phyloP scores from a whole-genome alignment of 345 rosid genomes.

The Syzygium grande region DNA sequence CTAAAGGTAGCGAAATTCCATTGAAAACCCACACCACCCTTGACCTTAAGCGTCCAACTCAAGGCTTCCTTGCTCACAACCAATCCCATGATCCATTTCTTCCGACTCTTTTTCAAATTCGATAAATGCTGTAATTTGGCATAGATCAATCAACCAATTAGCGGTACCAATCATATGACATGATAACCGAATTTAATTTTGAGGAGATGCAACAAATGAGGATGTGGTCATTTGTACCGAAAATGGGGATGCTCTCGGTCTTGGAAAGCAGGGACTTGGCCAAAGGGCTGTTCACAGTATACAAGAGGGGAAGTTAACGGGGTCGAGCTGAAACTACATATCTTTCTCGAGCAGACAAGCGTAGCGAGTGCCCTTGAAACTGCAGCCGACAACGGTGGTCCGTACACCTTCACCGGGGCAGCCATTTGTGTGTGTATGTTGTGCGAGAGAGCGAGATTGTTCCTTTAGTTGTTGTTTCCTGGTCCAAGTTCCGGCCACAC shows the following conservation, averaged over 20 bases:
- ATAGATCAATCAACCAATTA: background rate
- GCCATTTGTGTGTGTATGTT: conserved; percentile 16
- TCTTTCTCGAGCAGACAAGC: conserved; percentile 54
- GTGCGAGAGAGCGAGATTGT: background rate
- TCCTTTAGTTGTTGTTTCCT: background rate
- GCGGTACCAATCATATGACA: background rate
- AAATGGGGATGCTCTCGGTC: conserved; percentile 45
- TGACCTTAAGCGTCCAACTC: too few relatives aligned
- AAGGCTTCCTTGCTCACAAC: too few relatives aligned
- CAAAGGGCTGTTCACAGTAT: conserved; percentile 41
- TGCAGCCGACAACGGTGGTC: conserved; percentile 50
- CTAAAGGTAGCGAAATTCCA: too few relatives aligned
- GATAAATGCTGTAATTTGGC: background rate
- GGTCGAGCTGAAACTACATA: conserved; percentile 47
- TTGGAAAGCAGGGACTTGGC: conserved; percentile 72
- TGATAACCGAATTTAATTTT: background rate
- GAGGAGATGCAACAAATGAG: background rate
- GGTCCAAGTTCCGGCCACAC: background rate
- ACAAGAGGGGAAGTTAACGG: conserved; percentile 12
- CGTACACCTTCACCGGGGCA: conserved; percentile 54
- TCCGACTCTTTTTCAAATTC: too few relatives aligned
- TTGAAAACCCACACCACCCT: too few relatives aligned
- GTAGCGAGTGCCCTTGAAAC: conserved; percentile 44
- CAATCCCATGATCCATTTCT: too few relatives aligned
- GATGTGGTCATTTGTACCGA: conserved; percentile 22